Conservation (phyloP, 306 rosid species). For the Glycyrrhiza uralensis region DNA sequence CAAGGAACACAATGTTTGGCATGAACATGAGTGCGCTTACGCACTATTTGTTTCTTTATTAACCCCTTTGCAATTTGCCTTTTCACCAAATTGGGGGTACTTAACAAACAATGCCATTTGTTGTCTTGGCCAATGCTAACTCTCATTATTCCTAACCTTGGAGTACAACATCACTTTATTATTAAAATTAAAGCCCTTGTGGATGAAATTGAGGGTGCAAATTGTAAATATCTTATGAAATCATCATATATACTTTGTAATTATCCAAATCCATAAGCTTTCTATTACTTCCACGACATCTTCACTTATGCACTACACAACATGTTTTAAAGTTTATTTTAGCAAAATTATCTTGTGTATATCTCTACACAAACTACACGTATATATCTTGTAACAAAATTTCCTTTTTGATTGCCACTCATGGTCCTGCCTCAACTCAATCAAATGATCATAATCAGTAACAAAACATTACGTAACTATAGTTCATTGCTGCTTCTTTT, state of each 20-base stretch:
- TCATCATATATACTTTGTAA: neutral
- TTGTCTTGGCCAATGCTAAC: neutral
- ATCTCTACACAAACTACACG: neutral
- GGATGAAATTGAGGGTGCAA: neutral
- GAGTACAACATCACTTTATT: neutral
- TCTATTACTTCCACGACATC: neutral
- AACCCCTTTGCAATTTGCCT: neutral
- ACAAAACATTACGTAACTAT: constrained; percentile 33
- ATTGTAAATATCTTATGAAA: neutral
- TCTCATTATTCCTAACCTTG: neutral
- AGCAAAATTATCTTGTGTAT: neutral
- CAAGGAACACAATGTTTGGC: constrained; percentile 23
- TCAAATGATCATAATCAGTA: neutral
- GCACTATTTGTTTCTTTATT: neutral
- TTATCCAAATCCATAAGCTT: neutral
- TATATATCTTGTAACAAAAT: neutral
- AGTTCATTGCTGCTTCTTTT: constrained; percentile 7
- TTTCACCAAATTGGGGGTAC: neutral
- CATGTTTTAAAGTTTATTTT: no score
- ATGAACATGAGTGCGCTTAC: constrained; percentile 38
- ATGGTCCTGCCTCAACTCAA: neutral
- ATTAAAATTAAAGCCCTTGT: neutral
- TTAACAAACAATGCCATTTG: neutral
- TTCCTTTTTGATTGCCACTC: neutral
- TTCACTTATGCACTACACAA: neutral